A percentile compares a stretch with the other conserved stretches of the same genome.
Conservation (phyloP, 2,329 filamentous ascomycete species). For the Gaeumannomyces tritici region DNA sequence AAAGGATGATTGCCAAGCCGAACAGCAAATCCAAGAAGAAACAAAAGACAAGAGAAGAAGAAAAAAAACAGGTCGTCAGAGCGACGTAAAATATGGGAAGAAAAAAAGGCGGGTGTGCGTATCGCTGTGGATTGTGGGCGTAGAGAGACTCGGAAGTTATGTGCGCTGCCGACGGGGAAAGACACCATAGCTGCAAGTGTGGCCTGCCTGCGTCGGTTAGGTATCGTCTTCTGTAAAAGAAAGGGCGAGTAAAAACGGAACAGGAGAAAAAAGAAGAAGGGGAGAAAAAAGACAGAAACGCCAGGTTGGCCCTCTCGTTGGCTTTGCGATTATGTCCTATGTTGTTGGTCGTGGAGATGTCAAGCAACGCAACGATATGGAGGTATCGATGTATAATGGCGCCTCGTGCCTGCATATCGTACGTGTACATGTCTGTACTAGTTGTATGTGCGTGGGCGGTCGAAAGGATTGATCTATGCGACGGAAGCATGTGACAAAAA, state of each 20-base stretch:
- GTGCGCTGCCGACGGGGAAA: neutral
- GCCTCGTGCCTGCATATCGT: neutral
- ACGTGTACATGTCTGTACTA: neutral
- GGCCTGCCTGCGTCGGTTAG: neutral
- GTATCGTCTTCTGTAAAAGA: neutral
- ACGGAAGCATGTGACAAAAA: neutral
- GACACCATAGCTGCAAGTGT: neutral
- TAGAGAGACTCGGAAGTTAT: neutral
- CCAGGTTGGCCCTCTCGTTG: neutral
- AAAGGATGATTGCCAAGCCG: neutral
- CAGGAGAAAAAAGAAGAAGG: neutral
- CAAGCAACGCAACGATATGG: neutral
- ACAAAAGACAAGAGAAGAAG: conserved; percentile 19
- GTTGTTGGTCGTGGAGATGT: neutral
- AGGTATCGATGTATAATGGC: neutral
- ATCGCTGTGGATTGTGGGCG: no score
- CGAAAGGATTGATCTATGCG: neutral
- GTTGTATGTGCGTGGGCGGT: neutral
- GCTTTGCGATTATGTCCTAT: neutral
- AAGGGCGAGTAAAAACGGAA: no score
- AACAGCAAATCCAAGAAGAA: conserved; percentile 9
- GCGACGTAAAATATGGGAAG: neutral
- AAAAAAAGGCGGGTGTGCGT: neutral
- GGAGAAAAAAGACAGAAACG: neutral
- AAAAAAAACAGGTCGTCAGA: conserved; percentile 14